Conservation (phyloP, 1,284 basidiomycete genomes). For the Xerocomus cyaneibrunnescens region DNA sequence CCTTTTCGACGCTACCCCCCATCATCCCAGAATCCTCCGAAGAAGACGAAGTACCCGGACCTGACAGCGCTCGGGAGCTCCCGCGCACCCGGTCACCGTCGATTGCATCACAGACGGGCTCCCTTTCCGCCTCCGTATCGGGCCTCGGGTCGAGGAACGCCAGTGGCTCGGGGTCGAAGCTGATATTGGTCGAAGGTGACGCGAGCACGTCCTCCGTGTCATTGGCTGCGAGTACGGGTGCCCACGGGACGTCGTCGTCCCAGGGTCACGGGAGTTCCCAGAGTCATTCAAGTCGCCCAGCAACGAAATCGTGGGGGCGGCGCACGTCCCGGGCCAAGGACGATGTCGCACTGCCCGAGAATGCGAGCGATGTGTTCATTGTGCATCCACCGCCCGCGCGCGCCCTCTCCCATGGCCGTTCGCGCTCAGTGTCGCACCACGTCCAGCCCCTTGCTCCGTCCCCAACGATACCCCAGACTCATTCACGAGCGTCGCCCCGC, state of each 20-base stretch:
- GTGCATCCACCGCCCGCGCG: constrained; percentile 21
- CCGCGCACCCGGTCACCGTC: constrained; percentile 16
- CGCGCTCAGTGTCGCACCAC: constrained; percentile 21
- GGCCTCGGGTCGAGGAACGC: constrained; percentile 17
- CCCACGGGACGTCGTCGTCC: constrained; percentile 21
- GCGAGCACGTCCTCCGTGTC: constrained; percentile 30
- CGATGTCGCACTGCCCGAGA: background rate
- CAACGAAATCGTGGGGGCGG: constrained; percentile 8
- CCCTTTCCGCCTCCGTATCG: constrained; percentile 15
- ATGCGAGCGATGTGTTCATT: constrained; percentile 4
- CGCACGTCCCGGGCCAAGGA: constrained; percentile 3
- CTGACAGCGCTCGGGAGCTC: background rate
- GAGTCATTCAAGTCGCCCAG: background rate
- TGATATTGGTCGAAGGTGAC: constrained; percentile 15
- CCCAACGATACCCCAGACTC: constrained; percentile 17
- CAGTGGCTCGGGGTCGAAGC: constrained; percentile 14
- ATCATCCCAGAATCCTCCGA: constrained; percentile 23
- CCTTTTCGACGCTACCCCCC: constrained; percentile 29
- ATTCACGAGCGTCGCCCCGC: constrained; percentile 17
- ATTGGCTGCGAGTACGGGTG: constrained; percentile 7
- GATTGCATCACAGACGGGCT: constrained; percentile 17
- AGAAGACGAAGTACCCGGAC: constrained; percentile 2
- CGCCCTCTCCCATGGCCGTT: constrained; percentile 18
- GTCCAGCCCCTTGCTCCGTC: background rate
- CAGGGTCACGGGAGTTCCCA: constrained; percentile 17